These are phyloP conservation scores for Geotrichum citri-aurantii DNA, from an alignment of 1,139 yeast genomes.

Conservation along the genomic window DNA sequence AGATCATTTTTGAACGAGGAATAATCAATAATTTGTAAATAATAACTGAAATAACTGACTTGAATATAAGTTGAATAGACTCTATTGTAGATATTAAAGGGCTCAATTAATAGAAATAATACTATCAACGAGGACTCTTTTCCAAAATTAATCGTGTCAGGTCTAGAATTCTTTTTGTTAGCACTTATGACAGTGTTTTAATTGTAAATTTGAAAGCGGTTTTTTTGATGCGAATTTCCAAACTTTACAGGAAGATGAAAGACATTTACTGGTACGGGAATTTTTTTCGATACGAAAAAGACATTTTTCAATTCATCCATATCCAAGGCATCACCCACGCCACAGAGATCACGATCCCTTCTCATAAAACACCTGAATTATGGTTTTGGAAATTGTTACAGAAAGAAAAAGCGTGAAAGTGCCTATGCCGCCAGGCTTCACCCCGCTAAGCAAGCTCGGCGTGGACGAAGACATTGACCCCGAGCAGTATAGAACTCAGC, in stretches of 20 bases:
- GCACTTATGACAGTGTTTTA: neutral
- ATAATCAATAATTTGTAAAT: slow-evolving; percentile 9
- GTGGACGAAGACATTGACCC: neutral
- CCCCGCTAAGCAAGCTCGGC: neutral
- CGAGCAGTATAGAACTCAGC: neutral
- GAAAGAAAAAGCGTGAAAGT: neutral
- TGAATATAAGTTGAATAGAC: neutral
- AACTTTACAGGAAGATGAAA: too few species aligned
- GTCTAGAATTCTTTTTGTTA: too few species aligned
- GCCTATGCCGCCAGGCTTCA: neutral
- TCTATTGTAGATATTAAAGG: neutral
- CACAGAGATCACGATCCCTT: neutral
- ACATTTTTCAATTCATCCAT: neutral
- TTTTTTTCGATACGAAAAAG: neutral
- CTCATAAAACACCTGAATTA: neutral
- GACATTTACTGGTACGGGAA: too few species aligned
- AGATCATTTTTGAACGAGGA: slow-evolving; percentile 37
- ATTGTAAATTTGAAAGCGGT: neutral
- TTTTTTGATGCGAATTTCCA: neutral
- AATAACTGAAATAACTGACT: neutral
- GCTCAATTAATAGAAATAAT: too few species aligned
- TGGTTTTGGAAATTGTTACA: neutral
- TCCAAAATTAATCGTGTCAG: too few species aligned
- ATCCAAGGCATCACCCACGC: neutral
- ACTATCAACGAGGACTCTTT: neutral